Evolutionary conservation across 2,329 filamentous ascomycete species (phyloP).

Genomic region (Penicillium sp.): DNA sequence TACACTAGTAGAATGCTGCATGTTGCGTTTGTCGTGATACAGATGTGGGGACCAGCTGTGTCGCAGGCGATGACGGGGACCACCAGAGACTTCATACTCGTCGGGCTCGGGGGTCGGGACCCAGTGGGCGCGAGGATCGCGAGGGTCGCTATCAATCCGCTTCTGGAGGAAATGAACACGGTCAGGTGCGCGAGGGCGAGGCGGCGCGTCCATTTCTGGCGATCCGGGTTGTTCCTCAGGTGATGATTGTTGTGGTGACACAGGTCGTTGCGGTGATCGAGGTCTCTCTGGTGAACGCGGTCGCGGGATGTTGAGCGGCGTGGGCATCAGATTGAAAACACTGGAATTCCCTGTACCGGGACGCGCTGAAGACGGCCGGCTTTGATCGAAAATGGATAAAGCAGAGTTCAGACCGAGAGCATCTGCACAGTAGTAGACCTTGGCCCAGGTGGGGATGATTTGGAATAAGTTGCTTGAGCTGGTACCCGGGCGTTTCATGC

Average conservation of each 20-base stretch:
- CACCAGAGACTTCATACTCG: conserved; percentile 20
- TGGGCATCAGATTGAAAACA: conserved; percentile 30
- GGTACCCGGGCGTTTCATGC: conserved; percentile 41
- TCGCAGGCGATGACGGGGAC: conserved; percentile 49
- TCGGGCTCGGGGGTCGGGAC: conserved; percentile 29
- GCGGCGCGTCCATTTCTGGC: conserved; percentile 4
- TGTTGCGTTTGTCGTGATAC: conserved; percentile 59
- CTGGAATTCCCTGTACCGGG: conserved; percentile 32
- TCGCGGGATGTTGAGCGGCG: conserved; percentile 28
- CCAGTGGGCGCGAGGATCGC: conserved; percentile 47
- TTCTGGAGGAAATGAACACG: conserved; percentile 17
- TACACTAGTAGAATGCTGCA: conserved; percentile 53
- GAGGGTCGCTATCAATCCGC: conserved; percentile 31
- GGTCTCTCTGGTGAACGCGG: conserved; percentile 16
- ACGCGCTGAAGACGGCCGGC: conserved; percentile 30
- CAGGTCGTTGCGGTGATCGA: conserved; percentile 2
- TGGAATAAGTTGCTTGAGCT: conserved; percentile 45
- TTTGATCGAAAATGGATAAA: conserved; percentile 41
- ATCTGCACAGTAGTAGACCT: conserved; percentile 69
- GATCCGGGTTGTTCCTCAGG: conserved; percentile 5
- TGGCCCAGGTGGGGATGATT: conserved; percentile 50
- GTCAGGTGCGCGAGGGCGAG: conserved; percentile 3
- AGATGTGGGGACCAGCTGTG: conserved; percentile 73
- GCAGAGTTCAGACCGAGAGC: conserved; percentile 51
- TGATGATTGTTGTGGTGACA: conserved; percentile 3